Base-by-base conservation (phyloP, 192 early-diverging fungal species). In the Phycomyces blakesleeanus region DNA sequence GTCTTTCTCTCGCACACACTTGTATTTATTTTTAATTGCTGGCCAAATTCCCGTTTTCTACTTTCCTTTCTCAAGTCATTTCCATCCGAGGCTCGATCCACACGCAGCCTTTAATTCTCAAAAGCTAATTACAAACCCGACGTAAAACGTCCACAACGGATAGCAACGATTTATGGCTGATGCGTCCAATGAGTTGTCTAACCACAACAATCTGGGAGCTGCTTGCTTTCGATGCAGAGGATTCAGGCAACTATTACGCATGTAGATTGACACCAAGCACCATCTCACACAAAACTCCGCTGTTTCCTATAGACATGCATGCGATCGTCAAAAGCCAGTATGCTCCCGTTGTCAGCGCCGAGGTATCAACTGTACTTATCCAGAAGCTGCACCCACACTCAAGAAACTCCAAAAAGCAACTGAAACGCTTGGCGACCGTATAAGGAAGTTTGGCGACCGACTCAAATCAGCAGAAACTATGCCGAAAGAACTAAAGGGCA, bases 391-490 rank as follows among this genome's bases (percentile, higher is more conserved):
- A 40, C 73, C 73, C 9, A 75, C 73, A 0, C 51, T 75, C 12
- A 75, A 75, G 40, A 75, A 75, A 51, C 68, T 75, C 4, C 73
- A 75, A 52, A 75, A 75, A 39, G 73, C 73, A 42, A 75, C 73
- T 14, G 73, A 75, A 25, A 75, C 73, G 15, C 55, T 75, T 5
- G 73, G 73, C n/a, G 73, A 75, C 18, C 58, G 68, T 0, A 67
- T 75, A 29, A 69, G 66, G 59, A 75, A 75, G 39, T 75, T 75
- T 58, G 60, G 73, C 10, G 73, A 75, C 38, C 56, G 64, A 8
- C 40, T 75, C 20, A 75, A 75, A 44, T 58, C 61, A 15, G 59
- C 41, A 37, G 72, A 74, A 34, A 53, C 55, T 8, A 47, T 50
- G 8, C 47, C 59, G 6, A 61, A 61, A 50, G 59, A 61, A 24